A percentile compares a stretch with the other conserved stretches of the same genome.
phyloP scores from a whole-genome alignment of 768 basidiomycete genomes.

The Dentipellis fragilis region DNA sequence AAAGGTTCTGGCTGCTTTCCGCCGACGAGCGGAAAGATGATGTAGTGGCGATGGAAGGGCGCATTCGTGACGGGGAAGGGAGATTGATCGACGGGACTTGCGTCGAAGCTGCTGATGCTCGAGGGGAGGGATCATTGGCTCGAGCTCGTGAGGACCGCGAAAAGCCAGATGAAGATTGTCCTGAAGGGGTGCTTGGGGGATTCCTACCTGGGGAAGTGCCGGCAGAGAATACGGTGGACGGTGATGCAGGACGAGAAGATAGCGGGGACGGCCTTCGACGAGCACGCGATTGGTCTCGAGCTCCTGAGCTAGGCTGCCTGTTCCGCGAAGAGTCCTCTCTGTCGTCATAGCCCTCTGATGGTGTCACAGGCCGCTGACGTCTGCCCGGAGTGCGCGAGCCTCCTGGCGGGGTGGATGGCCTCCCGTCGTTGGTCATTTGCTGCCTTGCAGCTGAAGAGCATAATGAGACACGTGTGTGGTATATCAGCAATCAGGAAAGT shows the following conservation, averaged over 20 bases:
- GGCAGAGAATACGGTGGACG: background rate
- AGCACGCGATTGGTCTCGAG: background rate
- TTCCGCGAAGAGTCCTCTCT: slow-evolving; percentile 4
- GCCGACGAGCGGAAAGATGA: slow-evolving; percentile 2
- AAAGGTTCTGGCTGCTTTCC: slow-evolving; percentile 3
- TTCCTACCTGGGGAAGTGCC: background rate
- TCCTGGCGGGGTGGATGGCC: slow-evolving; percentile 7
- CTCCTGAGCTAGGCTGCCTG: background rate
- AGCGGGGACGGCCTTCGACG: slow-evolving; percentile 5
- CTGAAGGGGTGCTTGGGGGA: background rate
- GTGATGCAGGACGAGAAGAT: slow-evolving; percentile 4
- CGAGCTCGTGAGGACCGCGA: slow-evolving; percentile 3
- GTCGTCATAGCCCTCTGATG: slow-evolving; percentile 3
- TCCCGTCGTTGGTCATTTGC: background rate
- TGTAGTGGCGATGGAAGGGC: slow-evolving; percentile 6
- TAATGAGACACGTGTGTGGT: background rate
- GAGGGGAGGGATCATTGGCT: background rate
- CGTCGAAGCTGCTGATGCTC: background rate
- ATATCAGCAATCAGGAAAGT: slow-evolving; percentile 1
- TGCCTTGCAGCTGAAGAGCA: background rate
- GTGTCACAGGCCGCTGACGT: background rate
- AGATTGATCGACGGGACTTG: slow-evolving; percentile 1
- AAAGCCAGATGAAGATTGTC: background rate
- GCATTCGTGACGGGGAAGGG: slow-evolving; percentile 11
- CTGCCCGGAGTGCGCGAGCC: background rate